phyloP scores from a whole-genome alignment of 2,329 filamentous ascomycete genomes.

The Cercospora sojina region DNA sequence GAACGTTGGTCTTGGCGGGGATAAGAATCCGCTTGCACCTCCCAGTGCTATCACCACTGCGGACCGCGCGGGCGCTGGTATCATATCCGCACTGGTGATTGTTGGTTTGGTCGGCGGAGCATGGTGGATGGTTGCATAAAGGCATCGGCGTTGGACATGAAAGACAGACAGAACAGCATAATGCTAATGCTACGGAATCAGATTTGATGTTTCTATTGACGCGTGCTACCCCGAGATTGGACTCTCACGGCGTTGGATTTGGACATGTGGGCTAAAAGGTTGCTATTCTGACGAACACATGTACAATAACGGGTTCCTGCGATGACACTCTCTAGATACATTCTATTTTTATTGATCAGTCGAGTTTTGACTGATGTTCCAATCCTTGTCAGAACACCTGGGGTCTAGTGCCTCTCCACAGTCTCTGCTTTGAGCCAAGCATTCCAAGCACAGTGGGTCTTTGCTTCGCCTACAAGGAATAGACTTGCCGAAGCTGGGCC shows the following conservation, averaged over 20 bases:
- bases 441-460: neutral
- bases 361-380: neutral
- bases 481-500: neutral
- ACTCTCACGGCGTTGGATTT: neutral
- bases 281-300: neutral
- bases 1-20: conserved; percentile 25
- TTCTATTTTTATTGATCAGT: neutral
- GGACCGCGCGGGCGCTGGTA: conserved; percentile 26
- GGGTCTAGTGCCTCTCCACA: neutral
- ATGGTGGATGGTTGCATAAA: conserved; percentile 30
- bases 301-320: neutral
- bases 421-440: neutral
- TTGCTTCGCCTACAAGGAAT: neutral
- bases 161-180: conserved; percentile 5
- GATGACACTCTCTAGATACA: neutral
- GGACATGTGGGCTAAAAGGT: neutral
- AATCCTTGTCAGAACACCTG: neutral
- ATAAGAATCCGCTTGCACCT: conserved; percentile 29
- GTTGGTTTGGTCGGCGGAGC: conserved; percentile 26
- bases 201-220: neutral
- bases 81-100: conserved; percentile 26
- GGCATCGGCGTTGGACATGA: neutral
- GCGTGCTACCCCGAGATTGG: neutral
- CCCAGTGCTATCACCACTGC: conserved; percentile 28
- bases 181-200: conserved; percentile 11